Base-by-base conservation (phyloP, 805 yeast genomes). In the Metschnikowia koreensis region DNA sequence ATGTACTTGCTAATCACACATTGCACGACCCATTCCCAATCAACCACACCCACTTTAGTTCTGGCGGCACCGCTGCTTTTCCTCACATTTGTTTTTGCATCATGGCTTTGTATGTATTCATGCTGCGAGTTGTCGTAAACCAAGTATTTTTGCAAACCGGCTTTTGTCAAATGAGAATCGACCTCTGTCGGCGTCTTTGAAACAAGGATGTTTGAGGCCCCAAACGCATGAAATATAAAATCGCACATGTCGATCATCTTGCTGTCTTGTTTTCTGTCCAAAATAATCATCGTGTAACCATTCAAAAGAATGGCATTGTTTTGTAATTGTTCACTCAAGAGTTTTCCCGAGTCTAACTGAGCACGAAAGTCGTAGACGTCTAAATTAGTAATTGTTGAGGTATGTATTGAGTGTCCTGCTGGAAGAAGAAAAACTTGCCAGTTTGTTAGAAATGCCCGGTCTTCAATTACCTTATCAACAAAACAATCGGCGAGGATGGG, bases 11-110 rank as follows among this genome's bases (percentile, higher is more conserved):
- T 66, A 27, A 83, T 81, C 13, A 81, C 72, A 66, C 86, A 80
- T 53, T 83, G 87, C 1, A 82, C 86, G 1, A 82, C 71, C 88
- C 88, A 83, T 60, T 83, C 87, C 87, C 86, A 82, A 59, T 77
- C 70, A 10, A 82, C 68, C 4, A 78, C 56, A 38, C 57, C 68
- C 61, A 41, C 67, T 38, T 33, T 34, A 26, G 41, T 17, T 9
- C 46, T 44, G n/a, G 48, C 16, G 5, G 17, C 8, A 17, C 15
- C 11, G 39, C 16, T 11, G 39, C n/a, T 22, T 33, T 38, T 46
- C 33, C 22, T 29, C 44, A 15, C 22, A 22, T 4, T 29, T 29
- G 12, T 7, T 26, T 34, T 53, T 34, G 27, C 41, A 16, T 29
- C 45, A 6, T 31, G 46, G 11, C 50, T 16, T 41, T 53, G 51